A percentile compares a stretch with the other conserved stretches of the same genome.
phyloP scores from a whole-genome alignment of 73 alveolate genomes.

The Tetrahymena elliotti region DNA sequence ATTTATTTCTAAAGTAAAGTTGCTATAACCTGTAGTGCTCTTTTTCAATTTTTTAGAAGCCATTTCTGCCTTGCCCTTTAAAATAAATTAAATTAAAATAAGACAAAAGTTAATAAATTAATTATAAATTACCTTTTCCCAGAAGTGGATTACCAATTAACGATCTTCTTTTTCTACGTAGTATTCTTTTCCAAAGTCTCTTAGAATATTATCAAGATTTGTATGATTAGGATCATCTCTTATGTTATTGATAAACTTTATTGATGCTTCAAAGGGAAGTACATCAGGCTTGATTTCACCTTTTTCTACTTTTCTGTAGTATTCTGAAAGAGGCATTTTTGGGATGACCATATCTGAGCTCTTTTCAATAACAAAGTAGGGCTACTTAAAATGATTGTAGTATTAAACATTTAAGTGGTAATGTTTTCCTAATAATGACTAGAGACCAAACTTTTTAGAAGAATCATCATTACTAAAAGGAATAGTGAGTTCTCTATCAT shows the following conservation, averaged over 20 bases:
- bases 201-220: background rate
- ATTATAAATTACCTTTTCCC: slow-evolving; percentile 8
- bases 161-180: slow-evolving; percentile 20
- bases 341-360: slow-evolving; percentile 28
- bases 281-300: slow-evolving; percentile 31
- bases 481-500: slow-evolving; percentile 12
- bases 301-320: slow-evolving; percentile 25
- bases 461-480: slow-evolving; percentile 12
- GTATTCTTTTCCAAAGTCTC: slow-evolving; percentile 15
- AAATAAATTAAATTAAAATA: too few relatives aligned
- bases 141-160: slow-evolving; percentile 7
- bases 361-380: slow-evolving; percentile 10
- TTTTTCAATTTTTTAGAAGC: slow-evolving; percentile 25
- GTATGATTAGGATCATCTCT: background rate
- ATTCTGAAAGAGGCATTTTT: slow-evolving; percentile 27
- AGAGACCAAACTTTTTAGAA: slow-evolving; percentile 15
- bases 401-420: slow-evolving; percentile 30
- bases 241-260: background rate
- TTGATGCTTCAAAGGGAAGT: slow-evolving; percentile 23
- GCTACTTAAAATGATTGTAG: background rate
- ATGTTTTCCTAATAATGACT: slow-evolving; percentile 24
- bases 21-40: background rate
- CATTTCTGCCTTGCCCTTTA: slow-evolving; percentile 13
- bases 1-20: slow-evolving; percentile 25
- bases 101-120: background rate